Percentiles rank a stretch among this genome's conserved stretches.
Conservation (phyloP, 192 early-diverging fungal genomes). For the Backusella tuberculispora region DNA sequence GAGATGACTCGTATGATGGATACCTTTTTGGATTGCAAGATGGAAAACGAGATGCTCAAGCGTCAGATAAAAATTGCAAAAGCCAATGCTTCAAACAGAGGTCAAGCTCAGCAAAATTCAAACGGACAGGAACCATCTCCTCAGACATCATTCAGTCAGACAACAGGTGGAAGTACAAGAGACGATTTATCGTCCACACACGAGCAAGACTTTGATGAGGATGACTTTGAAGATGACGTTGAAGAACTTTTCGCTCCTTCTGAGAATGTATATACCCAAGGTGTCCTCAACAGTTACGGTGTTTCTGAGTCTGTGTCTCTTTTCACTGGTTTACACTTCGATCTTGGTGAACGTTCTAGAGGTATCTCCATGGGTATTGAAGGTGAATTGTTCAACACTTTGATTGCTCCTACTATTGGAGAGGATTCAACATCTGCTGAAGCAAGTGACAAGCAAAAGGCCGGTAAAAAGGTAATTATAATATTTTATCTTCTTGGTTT, state of each 20-base stretch:
- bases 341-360: constrained; percentile 33
- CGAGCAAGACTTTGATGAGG: background rate
- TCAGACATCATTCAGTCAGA: background rate
- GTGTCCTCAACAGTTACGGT: constrained; percentile 29
- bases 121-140: constrained; percentile 18
- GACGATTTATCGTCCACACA: constrained; percentile 9
- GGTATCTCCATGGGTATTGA: constrained; percentile 37
- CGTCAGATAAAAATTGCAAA: constrained; percentile 23
- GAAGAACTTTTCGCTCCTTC: constrained; percentile 29
- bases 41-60: constrained; percentile 50
- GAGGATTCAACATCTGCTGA: background rate
- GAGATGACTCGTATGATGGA: constrained; percentile 46
- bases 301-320: constrained; percentile 29
- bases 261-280: constrained; percentile 27
- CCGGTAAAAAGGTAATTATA: constrained; percentile 19
- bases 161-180: background rate
- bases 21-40: constrained; percentile 50
- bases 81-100: constrained; percentile 15
- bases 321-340: constrained; percentile 37
- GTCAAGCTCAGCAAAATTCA: background rate
- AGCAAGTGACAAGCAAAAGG: constrained; percentile 13
- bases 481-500: background rate
- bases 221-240: constrained; percentile 20
- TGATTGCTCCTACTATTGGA: background rate
- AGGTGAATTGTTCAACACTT: constrained; percentile 27